phyloP scores from a whole-genome alignment of 805 yeast species.

The Kuraishia molischiana region DNA sequence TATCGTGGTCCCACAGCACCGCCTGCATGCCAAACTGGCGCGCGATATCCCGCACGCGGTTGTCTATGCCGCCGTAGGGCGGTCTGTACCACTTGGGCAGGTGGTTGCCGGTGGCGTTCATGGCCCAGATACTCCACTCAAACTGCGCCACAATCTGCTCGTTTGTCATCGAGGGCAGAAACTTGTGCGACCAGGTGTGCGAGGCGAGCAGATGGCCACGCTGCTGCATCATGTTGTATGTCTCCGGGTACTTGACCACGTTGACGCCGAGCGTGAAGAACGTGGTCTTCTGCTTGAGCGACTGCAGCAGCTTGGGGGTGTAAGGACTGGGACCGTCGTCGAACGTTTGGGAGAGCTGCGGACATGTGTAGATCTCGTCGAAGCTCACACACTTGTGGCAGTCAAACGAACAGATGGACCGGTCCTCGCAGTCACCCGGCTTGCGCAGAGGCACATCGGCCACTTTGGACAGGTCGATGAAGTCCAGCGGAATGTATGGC shows the following conservation, averaged over 20 bases:
- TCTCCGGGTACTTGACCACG: conserved; percentile 66
- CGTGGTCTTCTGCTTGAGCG: conserved; percentile 50
- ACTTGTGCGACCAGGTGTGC: conserved; percentile 91
- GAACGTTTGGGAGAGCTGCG: conserved; percentile 72
- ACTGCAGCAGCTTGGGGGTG: conserved; percentile 49
- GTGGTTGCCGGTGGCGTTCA: conserved; percentile 87
- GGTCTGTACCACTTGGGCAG: conserved; percentile 93
- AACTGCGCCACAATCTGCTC: conserved; percentile 82
- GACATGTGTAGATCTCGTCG: conserved; percentile 74
- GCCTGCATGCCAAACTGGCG: conserved; percentile 81
- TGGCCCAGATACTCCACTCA: conserved; percentile 96
- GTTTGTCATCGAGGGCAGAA: conserved; percentile 67
- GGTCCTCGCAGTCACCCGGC: conserved; percentile 49
- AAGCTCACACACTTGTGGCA: conserved; percentile 68
- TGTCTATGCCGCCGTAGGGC: conserved; percentile 92
- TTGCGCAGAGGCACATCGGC: conserved; percentile 39
- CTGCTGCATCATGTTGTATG: conserved; percentile 43
- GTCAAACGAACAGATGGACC: conserved; percentile 71
- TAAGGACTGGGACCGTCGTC: conserved; percentile 90
- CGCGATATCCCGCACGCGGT: conserved; percentile 70
- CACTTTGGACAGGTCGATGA: conserved; percentile 45
- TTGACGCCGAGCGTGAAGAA: conserved; percentile 84
- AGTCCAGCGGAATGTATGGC: conserved; percentile 77
- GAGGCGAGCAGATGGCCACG: conserved; percentile 76
- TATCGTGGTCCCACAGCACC: conserved; percentile 86